These are phyloP conservation scores for Ceratocystis harringtonii DNA, from an alignment of 2,329 filamentous ascomycete genomes.

Conservation along the genomic window DNA sequence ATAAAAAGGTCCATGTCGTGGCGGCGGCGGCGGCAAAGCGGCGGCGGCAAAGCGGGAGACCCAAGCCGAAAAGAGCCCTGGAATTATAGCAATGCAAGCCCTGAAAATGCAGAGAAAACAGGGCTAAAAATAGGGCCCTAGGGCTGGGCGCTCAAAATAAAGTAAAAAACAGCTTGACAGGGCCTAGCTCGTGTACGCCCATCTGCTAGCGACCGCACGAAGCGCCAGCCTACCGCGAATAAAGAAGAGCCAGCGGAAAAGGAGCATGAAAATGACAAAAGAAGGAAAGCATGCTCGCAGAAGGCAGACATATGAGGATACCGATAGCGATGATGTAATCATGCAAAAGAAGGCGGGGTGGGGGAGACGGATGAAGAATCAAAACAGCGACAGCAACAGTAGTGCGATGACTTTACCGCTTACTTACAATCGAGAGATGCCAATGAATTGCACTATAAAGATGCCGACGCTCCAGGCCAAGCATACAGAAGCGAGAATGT, in stretches of 20 bases:
- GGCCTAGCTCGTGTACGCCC: not conserved
- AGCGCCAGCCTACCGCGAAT: not conserved
- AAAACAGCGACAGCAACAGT: not conserved
- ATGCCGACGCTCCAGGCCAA: conserved; percentile 40
- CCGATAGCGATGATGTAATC: not conserved
- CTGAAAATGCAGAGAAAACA: not conserved
- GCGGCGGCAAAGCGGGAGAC: not conserved
- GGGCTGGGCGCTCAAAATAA: not conserved
- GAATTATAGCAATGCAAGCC: not conserved
- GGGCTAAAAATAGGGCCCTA: not conserved
- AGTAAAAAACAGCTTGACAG: not conserved
- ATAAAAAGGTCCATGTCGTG: not conserved
- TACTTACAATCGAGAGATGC: conserved; percentile 40
- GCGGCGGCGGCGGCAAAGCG: not conserved
- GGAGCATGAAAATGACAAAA: not conserved
- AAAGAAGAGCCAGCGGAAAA: not conserved
- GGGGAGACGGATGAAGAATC: not conserved
- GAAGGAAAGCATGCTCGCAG: not conserved
- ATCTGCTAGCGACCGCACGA: not conserved
- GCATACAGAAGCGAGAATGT: conserved; percentile 32
- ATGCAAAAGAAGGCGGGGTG: not conserved
- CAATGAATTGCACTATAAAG: conserved; percentile 39
- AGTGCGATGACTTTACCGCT: not conserved
- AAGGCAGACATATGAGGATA: not conserved
- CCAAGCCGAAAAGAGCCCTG: not conserved